phyloP scores from a whole-genome alignment of 106 monocot species.

The Narthecium ossifragum region DNA sequence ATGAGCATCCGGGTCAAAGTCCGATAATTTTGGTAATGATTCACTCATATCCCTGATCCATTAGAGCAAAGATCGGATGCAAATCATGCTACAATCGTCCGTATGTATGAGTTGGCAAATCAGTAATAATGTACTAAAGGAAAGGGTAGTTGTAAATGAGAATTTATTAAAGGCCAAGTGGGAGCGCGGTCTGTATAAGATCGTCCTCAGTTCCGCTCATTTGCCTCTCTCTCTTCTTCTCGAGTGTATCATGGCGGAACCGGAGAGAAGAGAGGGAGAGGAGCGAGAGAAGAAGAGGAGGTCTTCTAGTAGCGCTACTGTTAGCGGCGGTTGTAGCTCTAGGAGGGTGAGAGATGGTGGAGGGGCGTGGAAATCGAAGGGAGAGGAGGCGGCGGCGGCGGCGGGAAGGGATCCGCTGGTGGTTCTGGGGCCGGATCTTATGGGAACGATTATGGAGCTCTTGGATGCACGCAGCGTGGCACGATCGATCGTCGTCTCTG shows the following conservation, averaged over 20 bases:
- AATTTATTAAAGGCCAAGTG: no score
- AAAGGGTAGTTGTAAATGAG: no score
- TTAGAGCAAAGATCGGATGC: neutral
- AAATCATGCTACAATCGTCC: no score
- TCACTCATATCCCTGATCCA: no score
- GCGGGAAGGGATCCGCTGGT: constrained; percentile 32
- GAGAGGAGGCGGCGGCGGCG: neutral
- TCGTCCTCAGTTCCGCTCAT: neutral
- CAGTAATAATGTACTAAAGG: neutral
- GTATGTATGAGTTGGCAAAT: neutral
- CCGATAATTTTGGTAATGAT: no score
- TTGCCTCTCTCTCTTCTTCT: neutral
- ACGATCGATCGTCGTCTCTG: constrained; percentile 42
- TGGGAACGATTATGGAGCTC: constrained; percentile 30
- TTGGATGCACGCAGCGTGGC: constrained; percentile 70
- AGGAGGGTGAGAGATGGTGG: neutral
- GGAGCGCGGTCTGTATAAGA: neutral
- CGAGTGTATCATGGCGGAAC: neutral
- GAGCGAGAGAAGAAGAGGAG: neutral
- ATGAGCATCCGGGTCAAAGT: no score
- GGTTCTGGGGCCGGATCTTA: constrained; percentile 39
- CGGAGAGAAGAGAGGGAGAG: neutral
- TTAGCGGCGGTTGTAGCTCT: no score
- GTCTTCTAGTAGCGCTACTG: no score
- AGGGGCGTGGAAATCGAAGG: no score